Evolutionary conservation across 306 rosid species (phyloP).

Genomic region (Rosa rugosa): DNA sequence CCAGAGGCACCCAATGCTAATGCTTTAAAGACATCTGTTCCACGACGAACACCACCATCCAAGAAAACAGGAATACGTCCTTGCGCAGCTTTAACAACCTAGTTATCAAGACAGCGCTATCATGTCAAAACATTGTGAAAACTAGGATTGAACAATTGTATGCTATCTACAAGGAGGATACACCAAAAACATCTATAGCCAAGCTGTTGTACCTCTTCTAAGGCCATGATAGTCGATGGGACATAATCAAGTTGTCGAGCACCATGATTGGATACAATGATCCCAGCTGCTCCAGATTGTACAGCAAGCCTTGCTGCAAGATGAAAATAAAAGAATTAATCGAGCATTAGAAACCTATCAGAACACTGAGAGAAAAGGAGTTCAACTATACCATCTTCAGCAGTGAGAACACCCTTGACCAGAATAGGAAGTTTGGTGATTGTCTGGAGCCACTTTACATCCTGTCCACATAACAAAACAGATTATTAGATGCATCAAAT

Average conservation of each 20-base stretch:
- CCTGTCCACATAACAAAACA: constrained; percentile 42
- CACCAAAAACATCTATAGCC: background rate
- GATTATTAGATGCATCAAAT: background rate
- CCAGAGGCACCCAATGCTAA: constrained; percentile 98
- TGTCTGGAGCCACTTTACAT: constrained; percentile 99
- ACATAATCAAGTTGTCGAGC: constrained; percentile 98
- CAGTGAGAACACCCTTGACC: constrained; percentile 96
- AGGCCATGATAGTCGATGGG: constrained; percentile 82
- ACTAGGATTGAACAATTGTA: background rate
- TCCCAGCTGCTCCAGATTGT: constrained; percentile 91
- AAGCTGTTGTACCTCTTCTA: constrained; percentile 71
- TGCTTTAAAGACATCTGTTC: constrained; percentile 98
- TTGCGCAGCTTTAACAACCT: constrained; percentile 89
- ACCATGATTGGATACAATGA: constrained; percentile 94
- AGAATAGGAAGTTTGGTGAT: constrained; percentile 89
- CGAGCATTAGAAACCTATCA: background rate
- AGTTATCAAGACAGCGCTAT: background rate
- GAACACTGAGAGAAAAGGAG: background rate
- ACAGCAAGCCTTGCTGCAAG: constrained; percentile 86
- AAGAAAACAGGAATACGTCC: constrained; percentile 83
- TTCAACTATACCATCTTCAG: constrained; percentile 75
- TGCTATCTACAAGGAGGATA: background rate
- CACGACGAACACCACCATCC: constrained; percentile 98
- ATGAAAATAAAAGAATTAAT: constrained; percentile 7
- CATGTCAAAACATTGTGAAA: constrained; percentile 1